These are phyloP conservation scores for Pseudonitzschia multiseries DNA, from an alignment of 108 stramenopile species.

Conservation along the genomic window DNA sequence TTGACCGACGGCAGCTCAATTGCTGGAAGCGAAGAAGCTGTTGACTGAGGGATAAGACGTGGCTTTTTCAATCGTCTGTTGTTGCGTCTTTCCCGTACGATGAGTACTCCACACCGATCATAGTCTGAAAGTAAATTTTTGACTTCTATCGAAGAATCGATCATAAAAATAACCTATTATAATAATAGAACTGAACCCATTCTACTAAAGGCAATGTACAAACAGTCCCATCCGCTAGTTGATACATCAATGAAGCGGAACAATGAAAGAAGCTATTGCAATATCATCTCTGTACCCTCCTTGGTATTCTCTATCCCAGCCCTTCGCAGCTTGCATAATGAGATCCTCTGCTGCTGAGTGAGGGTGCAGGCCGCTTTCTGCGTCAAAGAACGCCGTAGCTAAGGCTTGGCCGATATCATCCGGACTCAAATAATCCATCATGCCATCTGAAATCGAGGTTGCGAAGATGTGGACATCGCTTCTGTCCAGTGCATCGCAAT, in stretches of 20 bases:
- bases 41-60: conserved; percentile 34
- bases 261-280: conserved; percentile 53
- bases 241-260: not conserved
- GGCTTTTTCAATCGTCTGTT: not conserved
- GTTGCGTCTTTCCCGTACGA: conserved; percentile 24
- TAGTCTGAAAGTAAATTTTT: conserved; percentile 5
- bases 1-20: conserved; percentile 60
- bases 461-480: conserved; percentile 72
- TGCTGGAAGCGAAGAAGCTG: conserved; percentile 41
- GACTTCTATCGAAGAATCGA: not conserved
- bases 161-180: not conserved
- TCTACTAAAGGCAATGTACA: not conserved
- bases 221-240: not conserved
- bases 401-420: conserved; percentile 56
- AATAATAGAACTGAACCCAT: too few species aligned
- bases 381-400: conserved; percentile 55
- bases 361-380: conserved; percentile 43
- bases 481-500: conserved; percentile 16
- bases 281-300: conserved; percentile 85
- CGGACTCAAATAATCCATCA: conserved; percentile 69
- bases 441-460: conserved; percentile 82
- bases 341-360: conserved; percentile 67
- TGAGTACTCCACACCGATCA: conserved; percentile 35
- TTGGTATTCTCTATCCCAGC: conserved; percentile 64
- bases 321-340: conserved; percentile 63